Percentiles rank a stretch among this genome's conserved stretches.
Conservation (phyloP, 108 stramenopile species). For the Nannochloropsis gaditana region DNA sequence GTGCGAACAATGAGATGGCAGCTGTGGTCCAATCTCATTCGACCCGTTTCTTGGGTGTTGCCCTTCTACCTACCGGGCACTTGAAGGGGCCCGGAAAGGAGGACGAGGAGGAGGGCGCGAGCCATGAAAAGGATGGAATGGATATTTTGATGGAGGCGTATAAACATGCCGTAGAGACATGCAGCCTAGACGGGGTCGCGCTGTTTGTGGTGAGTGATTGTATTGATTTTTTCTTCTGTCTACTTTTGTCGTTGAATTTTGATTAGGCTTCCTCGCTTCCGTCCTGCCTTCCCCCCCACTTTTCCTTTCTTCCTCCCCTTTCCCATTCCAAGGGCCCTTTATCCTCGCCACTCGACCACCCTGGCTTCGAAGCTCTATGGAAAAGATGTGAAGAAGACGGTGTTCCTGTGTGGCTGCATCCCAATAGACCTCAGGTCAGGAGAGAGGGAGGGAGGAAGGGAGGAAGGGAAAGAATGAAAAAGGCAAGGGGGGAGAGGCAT, state of each 20-base stretch:
- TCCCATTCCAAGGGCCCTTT: not conserved
- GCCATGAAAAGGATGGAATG: not conserved
- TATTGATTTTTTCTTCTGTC: not conserved
- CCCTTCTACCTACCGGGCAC: slow-evolving; percentile 38
- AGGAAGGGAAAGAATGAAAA: not conserved
- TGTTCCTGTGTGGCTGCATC: slow-evolving; percentile 44
- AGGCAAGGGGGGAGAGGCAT: no score
- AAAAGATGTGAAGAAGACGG: slow-evolving; percentile 31
- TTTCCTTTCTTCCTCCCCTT: not conserved
- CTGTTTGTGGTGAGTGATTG: not conserved
- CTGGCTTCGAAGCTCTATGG: slow-evolving; percentile 41
- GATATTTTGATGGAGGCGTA: not conserved
- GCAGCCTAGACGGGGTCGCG: not conserved
- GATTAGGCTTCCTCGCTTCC: not conserved
- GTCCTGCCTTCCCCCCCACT: not conserved
- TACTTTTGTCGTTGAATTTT: not conserved
- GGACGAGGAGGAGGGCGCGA: not conserved
- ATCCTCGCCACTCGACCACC: slow-evolving; percentile 38
- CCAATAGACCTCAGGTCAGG: slow-evolving; percentile 37
- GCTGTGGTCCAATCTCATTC: slow-evolving; percentile 28
- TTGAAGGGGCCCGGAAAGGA: slow-evolving; percentile 18
- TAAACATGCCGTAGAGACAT: not conserved
- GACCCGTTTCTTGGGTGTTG: slow-evolving; percentile 32
- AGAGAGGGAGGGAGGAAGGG: not conserved
- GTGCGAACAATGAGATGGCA: slow-evolving; percentile 44